Evolutionary conservation across 495 filamentous ascomycete species (phyloP).

Genomic region (Neurospora tetrasperma): DNA sequence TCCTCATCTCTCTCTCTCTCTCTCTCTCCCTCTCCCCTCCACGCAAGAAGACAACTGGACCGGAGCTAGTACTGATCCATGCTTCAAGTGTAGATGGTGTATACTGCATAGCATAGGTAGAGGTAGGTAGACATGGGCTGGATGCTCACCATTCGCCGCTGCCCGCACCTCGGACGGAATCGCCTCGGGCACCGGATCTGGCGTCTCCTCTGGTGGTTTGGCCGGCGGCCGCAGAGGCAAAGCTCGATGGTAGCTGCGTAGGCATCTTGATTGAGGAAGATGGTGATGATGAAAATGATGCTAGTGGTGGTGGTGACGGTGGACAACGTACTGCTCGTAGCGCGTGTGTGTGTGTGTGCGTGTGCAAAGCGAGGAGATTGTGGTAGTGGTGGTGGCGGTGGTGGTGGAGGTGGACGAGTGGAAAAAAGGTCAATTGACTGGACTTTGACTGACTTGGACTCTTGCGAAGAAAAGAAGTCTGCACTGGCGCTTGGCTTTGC

Average conservation of each 20-base stretch:
- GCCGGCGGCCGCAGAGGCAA: conserved; percentile 72
- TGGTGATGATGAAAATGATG: background rate
- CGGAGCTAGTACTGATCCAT: background rate
- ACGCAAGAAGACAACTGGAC: background rate
- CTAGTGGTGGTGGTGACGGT: background rate
- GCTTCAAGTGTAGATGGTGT: background rate
- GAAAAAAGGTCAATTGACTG: background rate
- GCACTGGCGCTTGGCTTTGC: background rate
- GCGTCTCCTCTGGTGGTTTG: conserved; percentile 49
- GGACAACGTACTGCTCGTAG: background rate
- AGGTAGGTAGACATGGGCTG: background rate
- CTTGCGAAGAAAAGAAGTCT: background rate
- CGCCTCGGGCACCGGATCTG: conserved; percentile 19
- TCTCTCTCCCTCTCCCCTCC: background rate
- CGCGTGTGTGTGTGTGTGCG: background rate
- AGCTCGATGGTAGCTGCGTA: conserved; percentile 70
- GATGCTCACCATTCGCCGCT: conserved; percentile 28
- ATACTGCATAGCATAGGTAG: background rate
- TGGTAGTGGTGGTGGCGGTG: background rate
- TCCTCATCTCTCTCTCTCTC: background rate
- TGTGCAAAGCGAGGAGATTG: background rate
- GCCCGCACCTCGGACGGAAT: conserved; percentile 19
- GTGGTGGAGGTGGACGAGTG: background rate
- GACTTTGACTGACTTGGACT: background rate
- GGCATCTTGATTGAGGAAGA: conserved; percentile 42